Evolutionary conservation across 208 protist genomes (phyloP), one percentile per base, ranked within the genome.

Genomic region (Trypanosomatidae sp.): DNA sequence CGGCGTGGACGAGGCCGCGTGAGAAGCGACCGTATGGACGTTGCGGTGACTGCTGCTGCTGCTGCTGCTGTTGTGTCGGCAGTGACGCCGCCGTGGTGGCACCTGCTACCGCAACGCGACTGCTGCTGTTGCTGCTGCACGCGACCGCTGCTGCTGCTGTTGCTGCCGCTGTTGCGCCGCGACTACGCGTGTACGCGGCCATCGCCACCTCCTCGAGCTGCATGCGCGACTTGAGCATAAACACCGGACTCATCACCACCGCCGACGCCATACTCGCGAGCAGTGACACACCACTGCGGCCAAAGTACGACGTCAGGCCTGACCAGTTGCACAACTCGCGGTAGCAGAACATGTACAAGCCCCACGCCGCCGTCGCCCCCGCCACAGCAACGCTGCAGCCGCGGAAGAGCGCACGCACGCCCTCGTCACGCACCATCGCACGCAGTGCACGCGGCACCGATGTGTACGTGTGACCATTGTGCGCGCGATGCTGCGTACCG

Each of bases 221-320:
- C 78, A 88, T 88, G 41, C 78, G 69, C 0, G 74, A 72, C 51
- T 88, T 88, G 49, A 88, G 53, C 5, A 88, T 54, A 20, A 80
- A 88, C 10, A 88, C 74, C 1, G 78, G 78, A 21, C 52, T 71
- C 6, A 50, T 53, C 2, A 74, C 28, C 26, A 64, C 59, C 21
- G 66, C 62, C 5, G 75, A 66, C 2, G 71, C 56, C 2, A 11
- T 11, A 52, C 75, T 85, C 16, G 70, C 59, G 22, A 63, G 6
- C 13, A 80, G 32, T 19, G 75, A 85, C 4, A 80, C 38, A 4
- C 52, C 33, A 15, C 38, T 52, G 25, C 75, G 75, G 7, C 59
- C 61, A 0, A 67, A 6, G 33, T 67, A 74, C 4, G 66, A 77
- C 4, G 71, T 70, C 46, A 43, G 45, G 43, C 70, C 66, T 1